phyloP scores from a whole-genome alignment of 169 alveolate genomes.

The Condylostoma magnum region DNA sequence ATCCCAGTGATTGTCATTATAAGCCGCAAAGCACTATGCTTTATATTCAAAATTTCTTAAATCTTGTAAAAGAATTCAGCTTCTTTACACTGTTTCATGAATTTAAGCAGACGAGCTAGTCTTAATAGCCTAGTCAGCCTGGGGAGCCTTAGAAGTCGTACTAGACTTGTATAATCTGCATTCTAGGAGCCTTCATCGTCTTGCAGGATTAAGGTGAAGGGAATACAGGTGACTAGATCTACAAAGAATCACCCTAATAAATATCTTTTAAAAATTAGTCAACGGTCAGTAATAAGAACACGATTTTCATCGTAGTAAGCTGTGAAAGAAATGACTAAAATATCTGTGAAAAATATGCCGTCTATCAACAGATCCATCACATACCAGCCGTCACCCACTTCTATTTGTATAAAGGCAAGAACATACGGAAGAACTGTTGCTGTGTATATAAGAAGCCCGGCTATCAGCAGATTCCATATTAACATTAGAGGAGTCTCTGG shows the following conservation, averaged over 20 bases:
- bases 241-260: neutral
- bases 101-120: constrained; percentile 5
- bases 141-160: constrained; percentile 21
- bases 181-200: neutral
- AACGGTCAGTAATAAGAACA: neutral
- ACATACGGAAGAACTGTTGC: constrained; percentile 21
- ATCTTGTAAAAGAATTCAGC: constrained; percentile 5
- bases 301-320: neutral
- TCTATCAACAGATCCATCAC: neutral
- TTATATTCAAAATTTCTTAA: constrained; percentile 18
- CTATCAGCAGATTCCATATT: constrained; percentile 7
- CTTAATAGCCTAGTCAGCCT: constrained; percentile 16
- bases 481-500: no score
- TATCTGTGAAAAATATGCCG: neutral
- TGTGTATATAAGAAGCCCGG: neutral
- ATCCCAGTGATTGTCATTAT: constrained; percentile 17
- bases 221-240: neutral
- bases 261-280: neutral
- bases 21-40: constrained; percentile 20
- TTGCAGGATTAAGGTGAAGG: neutral
- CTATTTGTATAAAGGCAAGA: neutral
- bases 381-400: neutral
- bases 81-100: constrained; percentile 12
- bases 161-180: neutral
- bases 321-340: neutral